Evolutionary conservation across 139 green algal genomes (phyloP), one percentile per base, ranked within the genome.

Genomic region (Chlorokybus atmophyticus): DNA sequence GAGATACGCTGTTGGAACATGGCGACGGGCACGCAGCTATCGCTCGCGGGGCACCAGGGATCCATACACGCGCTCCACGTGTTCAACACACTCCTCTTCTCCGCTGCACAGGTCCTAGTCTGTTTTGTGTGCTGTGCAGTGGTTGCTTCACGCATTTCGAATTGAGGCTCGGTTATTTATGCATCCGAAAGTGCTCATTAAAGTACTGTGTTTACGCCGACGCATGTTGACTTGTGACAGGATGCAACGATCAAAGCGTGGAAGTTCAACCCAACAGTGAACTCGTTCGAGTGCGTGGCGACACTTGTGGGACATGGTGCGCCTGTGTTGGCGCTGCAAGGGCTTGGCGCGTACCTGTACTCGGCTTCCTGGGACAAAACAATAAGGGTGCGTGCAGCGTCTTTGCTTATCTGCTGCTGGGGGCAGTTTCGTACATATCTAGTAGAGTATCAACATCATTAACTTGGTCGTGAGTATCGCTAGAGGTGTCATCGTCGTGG

Each of bases 171-270:
- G n/a, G n/a, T n/a, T n/a, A n/a, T n/a, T n/a, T n/a, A n/a, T n/a
- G n/a, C n/a, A n/a, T n/a, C n/a, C n/a, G n/a, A n/a, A n/a, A n/a
- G n/a, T n/a, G n/a, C n/a, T n/a, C n/a, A n/a, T n/a, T n/a, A n/a
- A n/a, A n/a, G n/a, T n/a, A n/a, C n/a, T n/a, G n/a, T n/a, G n/a
- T n/a, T n/a, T n/a, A n/a, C n/a, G n/a, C n/a, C n/a, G n/a, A n/a
- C n/a, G n/a, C n/a, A n/a, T n/a, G n/a, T n/a, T 54, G 47, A 19
- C 51, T 58, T 6, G 7, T 61, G 60, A 7, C 73, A 88, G 64
- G 81, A 90, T 59, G 25, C 25, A n/a, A 76, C 52, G 35, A 82
- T 90, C 30, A 66, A 76, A 1, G 71, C 79, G 24, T 90, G 83
- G 83, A 75, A 68, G 53, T 73, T 75, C 54, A 76, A 86, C 57